phyloP scores from a whole-genome alignment of 495 filamentous ascomycete species.

The Ascodesmis nigricans region DNA sequence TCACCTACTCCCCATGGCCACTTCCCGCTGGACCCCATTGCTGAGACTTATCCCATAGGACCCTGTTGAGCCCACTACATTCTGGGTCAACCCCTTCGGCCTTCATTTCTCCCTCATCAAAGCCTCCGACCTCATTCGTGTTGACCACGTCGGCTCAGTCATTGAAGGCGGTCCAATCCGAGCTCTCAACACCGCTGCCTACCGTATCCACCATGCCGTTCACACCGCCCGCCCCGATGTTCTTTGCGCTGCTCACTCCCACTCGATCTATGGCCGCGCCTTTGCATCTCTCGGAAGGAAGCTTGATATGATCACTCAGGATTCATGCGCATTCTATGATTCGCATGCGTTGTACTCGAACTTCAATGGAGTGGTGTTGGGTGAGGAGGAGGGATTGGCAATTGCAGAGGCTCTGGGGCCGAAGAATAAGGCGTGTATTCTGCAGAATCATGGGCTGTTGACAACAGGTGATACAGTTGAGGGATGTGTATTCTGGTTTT shows the following conservation, averaged over 20 bases:
- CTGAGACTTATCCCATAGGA: too few species aligned
- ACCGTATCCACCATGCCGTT: constrained; percentile 45
- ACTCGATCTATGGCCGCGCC: constrained; percentile 46
- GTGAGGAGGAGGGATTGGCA: constrained; percentile 41
- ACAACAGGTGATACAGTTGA: constrained; percentile 36
- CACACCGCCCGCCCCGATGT: constrained; percentile 52
- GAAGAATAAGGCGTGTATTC: constrained; percentile 47
- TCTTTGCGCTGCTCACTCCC: constrained; percentile 47
- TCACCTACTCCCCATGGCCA: constrained; percentile 3
- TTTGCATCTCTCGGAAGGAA: constrained; percentile 44
- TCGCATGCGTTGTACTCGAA: constrained; percentile 19
- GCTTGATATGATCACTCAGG: constrained; percentile 53
- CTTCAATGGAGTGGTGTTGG: constrained; percentile 56
- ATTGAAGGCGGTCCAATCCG: constrained; percentile 43
- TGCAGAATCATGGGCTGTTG: constrained; percentile 43
- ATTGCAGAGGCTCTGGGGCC: constrained; percentile 42
- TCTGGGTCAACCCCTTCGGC: constrained; percentile 72
- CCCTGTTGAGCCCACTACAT: constrained; percentile 42
- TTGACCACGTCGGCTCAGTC: constrained; percentile 40
- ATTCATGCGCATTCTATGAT: constrained; percentile 45
- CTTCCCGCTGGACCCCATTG: background rate
- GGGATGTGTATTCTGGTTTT: constrained; percentile 49
- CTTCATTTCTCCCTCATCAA: constrained; percentile 47
- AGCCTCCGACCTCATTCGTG: constrained; percentile 47
- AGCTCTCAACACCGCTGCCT: constrained; percentile 38